Evolutionary conservation across 2,329 filamentous ascomycete genomes (phyloP), one percentile per base, ranked within the genome.

Genomic region (Cytospora paraplurivora): DNA sequence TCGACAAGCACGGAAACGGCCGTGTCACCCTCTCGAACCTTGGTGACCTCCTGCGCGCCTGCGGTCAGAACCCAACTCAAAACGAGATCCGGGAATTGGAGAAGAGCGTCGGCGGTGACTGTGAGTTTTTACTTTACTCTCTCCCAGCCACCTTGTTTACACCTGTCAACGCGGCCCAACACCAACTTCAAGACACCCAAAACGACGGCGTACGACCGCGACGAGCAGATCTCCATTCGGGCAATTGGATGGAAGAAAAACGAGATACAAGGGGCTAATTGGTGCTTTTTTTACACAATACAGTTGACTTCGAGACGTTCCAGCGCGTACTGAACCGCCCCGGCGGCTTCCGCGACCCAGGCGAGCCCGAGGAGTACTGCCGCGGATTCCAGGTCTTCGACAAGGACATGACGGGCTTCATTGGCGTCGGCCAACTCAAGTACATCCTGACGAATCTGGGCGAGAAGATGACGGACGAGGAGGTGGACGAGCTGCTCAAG

Each of bases 351-450:
- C 93, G 95, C 76, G 95, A 98, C 73, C 93, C 95, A 2, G 95
- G 95, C 76, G 93, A 97, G 80, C 94, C 95, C 49, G 94, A 98
- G 75, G 94, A 98, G 78, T 99, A 99, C 81, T 97, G 94, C 79
- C 91, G 94, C 67, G 95, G 95, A 62, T 99, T 99, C 83, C 95
- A 99, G 79, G 95, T 99, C 60, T 99, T 99, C 73, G 95, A 99
- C 81, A 99, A 99, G 81, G 95, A 99, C 77, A 90, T 97, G 87
- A 97, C 93, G 66, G 95, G 95, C 59, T 97, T 93, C 78, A 98
- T 99, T 76, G 95, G 94, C 62, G 94, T 98, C 68, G 95, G 95
- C 64, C 95, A 99, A 81, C 86, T 99, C 77, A 91, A 96, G 80
- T 99, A 99, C 81, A 94, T 99, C 76, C 81, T 99, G 73, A 99